Base-by-base conservation (phyloP, 2,329 filamentous ascomycete genomes). In the Onygenales sp. region DNA sequence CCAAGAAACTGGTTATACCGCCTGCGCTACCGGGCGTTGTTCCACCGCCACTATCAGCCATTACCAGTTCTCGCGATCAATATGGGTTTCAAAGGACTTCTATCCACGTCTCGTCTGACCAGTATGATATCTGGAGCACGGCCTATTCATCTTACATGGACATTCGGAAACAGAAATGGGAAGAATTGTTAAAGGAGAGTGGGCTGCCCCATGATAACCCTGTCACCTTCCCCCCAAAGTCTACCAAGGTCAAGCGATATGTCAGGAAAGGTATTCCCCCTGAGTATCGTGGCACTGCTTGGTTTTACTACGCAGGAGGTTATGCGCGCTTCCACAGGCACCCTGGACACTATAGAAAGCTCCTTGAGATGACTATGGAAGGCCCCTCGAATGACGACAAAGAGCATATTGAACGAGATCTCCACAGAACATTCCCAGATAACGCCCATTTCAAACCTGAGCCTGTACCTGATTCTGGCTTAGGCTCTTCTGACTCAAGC, bases 271-370 rank as follows among this genome's bases (percentile, higher is more conserved):
- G 92, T 13, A 92, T 96, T 49, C 92, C 92, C 2, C 89, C 91
- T 0, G 89, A 95, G 59, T 95, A 90, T 83, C 83, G 92, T 63
- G 92, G 92, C n/a, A 86, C 88, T 5, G 92, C 92, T 45, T 97
- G 92, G 92, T 97, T 95, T 69, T 96, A 87, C 73, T 97, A 96
- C 66, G 89, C 90, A 9, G 89, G 89, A 17, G 92, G 92, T 1
- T 89, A 89, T 27, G 83, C 84, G 45, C 86, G 89, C 59, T 69
- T 95, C 55, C 80, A 83, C 50, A 85, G 88, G 63, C 81, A 94
- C 61, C 79, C 83, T 5, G 88, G 88, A 1, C 74, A 92, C 13
- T 97, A 96, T 66, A 79, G 83, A 51, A 78, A 83, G 51, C 74
- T 94, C 41, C 75, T 93, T 35, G 74, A 79, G 53, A 77, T 81